Conservation (phyloP, 208 protist species). For the Leishmania gerbilli region DNA sequence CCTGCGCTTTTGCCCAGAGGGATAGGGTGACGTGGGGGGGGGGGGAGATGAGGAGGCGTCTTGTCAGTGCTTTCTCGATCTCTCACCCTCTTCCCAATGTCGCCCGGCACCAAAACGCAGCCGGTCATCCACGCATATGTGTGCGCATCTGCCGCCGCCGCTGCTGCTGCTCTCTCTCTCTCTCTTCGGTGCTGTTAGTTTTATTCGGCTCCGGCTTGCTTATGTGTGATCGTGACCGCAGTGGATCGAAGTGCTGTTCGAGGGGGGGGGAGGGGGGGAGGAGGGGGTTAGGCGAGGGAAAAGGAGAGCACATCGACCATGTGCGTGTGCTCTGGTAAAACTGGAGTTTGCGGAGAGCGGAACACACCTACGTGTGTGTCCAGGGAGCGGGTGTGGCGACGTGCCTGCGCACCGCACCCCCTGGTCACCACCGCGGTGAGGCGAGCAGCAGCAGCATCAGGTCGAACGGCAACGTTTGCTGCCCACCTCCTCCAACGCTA, state of each 20-base stretch:
- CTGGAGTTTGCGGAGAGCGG: not conserved
- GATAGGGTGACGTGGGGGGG: not conserved
- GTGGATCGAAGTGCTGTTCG: not conserved
- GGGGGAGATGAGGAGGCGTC: not conserved
- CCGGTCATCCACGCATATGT: not conserved
- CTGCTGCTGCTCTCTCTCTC: too few species aligned
- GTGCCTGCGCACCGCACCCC: not conserved
- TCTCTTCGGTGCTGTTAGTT: not conserved
- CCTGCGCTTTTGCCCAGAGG: not conserved
- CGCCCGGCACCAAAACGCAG: not conserved
- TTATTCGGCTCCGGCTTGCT: not conserved
- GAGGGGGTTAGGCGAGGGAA: not conserved
- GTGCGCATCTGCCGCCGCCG: too few species aligned
- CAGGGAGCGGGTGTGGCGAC: not conserved
- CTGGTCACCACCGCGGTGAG: not conserved
- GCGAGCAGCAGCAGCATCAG: not conserved
- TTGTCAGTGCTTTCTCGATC: not conserved
- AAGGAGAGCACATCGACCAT: not conserved
- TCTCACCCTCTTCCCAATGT: not conserved
- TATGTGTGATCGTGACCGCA: not conserved
- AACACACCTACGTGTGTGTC: not conserved
- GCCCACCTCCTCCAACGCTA: not conserved
- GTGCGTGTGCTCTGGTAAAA: not conserved
- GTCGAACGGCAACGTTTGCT: not conserved
- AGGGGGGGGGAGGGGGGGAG: not conserved